These are phyloP conservation scores for Penicillium robsamsonii DNA, from an alignment of 495 filamentous ascomycete species.

Conservation along the genomic window DNA sequence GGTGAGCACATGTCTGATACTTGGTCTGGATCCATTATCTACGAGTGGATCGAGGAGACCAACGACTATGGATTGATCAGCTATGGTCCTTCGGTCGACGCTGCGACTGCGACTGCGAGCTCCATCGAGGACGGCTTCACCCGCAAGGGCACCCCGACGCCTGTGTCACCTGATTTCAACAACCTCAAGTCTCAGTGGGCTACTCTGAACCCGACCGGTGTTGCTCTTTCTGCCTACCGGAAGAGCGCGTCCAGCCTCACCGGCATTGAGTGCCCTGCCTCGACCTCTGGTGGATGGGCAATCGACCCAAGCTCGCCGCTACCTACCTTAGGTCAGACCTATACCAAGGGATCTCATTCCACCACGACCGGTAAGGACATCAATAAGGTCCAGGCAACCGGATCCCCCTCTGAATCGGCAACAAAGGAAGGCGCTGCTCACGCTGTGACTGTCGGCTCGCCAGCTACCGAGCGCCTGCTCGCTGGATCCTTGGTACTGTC, in stretches of 20 bases:
- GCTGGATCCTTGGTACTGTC: constrained; percentile 23
- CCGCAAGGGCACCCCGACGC: constrained; percentile 69
- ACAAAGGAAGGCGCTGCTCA: constrained; percentile 23
- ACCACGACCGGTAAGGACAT: constrained; percentile 6
- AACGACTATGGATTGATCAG: constrained; percentile 84
- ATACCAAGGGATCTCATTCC: constrained; percentile 14
- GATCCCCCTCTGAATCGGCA: constrained; percentile 16
- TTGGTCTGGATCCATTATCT: constrained; percentile 83
- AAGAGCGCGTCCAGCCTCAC: constrained; percentile 54
- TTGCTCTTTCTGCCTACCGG: constrained; percentile 61
- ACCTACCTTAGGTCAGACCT: constrained; percentile 61
- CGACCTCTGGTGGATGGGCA: constrained; percentile 67
- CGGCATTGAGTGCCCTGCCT: constrained; percentile 64
- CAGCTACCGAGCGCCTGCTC: constrained; percentile 25
- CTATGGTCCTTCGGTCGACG: constrained; percentile 55
- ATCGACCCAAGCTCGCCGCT: constrained; percentile 65
- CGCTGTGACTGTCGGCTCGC: constrained; percentile 15
- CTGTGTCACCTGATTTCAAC: constrained; percentile 70
- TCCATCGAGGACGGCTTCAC: constrained; percentile 62
- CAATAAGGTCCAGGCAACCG: constrained; percentile 7
- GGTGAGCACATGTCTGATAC: constrained; percentile 65
- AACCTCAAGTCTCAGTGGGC: constrained; percentile 79
- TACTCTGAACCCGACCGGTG: constrained; percentile 64
- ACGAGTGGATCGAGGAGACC: constrained; percentile 86
- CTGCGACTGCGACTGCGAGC: constrained; percentile 42